Evolutionary conservation across 1,284 basidiomycete genomes (phyloP).

Genomic region (Wallemia ichthyophaga): DNA sequence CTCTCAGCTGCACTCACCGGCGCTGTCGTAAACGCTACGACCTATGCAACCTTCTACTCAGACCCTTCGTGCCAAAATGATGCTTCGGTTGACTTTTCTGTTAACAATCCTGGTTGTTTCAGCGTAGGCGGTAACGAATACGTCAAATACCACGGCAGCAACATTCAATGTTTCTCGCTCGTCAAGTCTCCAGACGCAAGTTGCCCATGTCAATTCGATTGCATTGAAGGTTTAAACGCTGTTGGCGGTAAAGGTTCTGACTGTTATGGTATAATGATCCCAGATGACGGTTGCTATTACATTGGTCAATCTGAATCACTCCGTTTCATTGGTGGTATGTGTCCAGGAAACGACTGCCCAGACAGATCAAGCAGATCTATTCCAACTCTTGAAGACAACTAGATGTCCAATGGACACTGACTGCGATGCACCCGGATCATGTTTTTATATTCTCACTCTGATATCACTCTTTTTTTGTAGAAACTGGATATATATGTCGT

Average conservation of each 20-base stretch:
- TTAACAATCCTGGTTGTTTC: neutral
- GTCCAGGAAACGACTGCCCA: neutral
- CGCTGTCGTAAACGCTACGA: neutral
- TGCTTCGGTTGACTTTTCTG: neutral
- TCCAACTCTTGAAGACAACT: neutral
- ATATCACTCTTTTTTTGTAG: too few species aligned
- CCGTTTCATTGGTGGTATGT: neutral
- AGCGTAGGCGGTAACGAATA: neutral
- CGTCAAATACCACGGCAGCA: neutral
- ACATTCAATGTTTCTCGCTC: neutral
- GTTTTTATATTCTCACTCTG: too few species aligned
- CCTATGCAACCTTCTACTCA: neutral
- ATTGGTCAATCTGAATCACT: neutral
- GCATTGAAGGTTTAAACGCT: neutral
- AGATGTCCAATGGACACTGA: too few species aligned
- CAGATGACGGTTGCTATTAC: neutral
- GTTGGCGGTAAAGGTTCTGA: neutral
- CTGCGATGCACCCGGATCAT: too few species aligned
- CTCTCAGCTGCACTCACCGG: neutral
- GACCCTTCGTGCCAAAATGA: neutral
- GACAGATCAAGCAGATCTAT: neutral
- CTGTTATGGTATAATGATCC: neutral
- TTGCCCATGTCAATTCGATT: neutral
- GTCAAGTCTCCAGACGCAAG: neutral
- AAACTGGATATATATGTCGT: too few species aligned